A percentile compares a stretch with the other conserved stretches of the same genome.
Evolutionary conservation across 1,284 basidiomycete genomes (phyloP).

Genomic region (Trichosporon inkin): DNA sequence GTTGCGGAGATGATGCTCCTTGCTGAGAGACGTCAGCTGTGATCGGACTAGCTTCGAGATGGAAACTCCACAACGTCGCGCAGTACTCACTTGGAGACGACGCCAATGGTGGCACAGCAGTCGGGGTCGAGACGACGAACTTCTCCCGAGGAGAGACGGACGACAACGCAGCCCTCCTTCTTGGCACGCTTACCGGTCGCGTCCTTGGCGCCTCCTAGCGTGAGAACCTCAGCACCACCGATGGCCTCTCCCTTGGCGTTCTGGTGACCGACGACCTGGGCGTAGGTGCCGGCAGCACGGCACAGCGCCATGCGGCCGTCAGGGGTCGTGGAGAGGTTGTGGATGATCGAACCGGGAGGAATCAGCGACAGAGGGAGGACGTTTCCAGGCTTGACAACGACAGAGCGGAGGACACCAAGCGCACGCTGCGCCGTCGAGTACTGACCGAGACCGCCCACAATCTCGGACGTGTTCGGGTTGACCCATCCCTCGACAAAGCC

Average conservation of each 20-base stretch:
- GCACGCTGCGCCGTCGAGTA: constrained; percentile 51
- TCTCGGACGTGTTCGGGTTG: constrained; percentile 51
- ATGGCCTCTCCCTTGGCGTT: constrained; percentile 51
- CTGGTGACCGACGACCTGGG: constrained; percentile 68
- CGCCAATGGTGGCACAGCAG: constrained; percentile 84
- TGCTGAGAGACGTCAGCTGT: constrained; percentile 37
- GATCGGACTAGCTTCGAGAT: neutral
- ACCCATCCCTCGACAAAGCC: constrained; percentile 66
- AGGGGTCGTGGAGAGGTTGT: constrained; percentile 75
- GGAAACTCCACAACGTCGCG: neutral
- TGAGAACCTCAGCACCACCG: constrained; percentile 41
- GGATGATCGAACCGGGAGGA: constrained; percentile 85
- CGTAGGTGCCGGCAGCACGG: constrained; percentile 83
- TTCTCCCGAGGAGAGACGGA: constrained; percentile 88
- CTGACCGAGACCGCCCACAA: constrained; percentile 46
- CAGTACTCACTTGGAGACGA: constrained; percentile 69
- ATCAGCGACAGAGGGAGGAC: constrained; percentile 88
- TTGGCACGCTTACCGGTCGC: constrained; percentile 25
- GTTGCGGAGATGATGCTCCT: constrained; percentile 76
- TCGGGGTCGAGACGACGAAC: constrained; percentile 77
- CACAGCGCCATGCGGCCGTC: constrained; percentile 76
- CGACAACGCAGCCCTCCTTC: constrained; percentile 55
- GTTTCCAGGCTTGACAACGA: constrained; percentile 86
- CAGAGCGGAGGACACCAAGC: constrained; percentile 76
- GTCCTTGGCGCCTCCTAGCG: constrained; percentile 34